Evolutionary conservation across 148 eudicot genomes (phyloP), one percentile per base, ranked within the genome.

Genomic region (Polygonum aviculare): DNA sequence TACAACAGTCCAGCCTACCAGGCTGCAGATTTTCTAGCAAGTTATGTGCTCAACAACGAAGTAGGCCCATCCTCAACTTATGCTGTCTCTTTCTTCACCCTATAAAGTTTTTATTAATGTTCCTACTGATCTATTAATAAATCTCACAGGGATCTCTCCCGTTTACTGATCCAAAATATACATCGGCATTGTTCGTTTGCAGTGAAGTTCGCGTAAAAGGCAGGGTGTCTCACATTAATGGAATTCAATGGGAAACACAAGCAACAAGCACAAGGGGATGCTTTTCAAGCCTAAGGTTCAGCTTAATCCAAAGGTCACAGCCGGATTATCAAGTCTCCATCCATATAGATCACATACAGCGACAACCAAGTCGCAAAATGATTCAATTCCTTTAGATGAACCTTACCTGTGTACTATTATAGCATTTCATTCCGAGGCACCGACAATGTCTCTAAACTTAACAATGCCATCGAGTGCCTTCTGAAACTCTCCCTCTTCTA

Each of bases 401-500:
- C 9, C 7, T 9, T 59, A 21, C 12, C 35, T 44, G 67, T 59
- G 67, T 59, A 59, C 12, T 14, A 65, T n/a, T 6, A 0, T 41
- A 21, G 14, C 71, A 65, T 65, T n/a, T 67, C 72, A 67, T 38
- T 36, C 38, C 38, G 72, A 36, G 44, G 38, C 7, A 54, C 75
- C 51, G 39, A 87, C 41, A 10, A 85, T 19, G 52, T 82, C 80
- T 49, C 85, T 87, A 79, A 95, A 89, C 52, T 87, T 89, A 38
- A 76, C 40, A 18, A 92, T 90, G 84, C 90, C 83, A 76, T 78
- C 85, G 77, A 94, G 83, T 47, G 94, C 97, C 39, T 82, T 86
- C 78, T 90, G 84, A 50, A 94, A 94, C 77, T 92, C 96, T 59
- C 77, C 63, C 16, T 92, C 96, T 77, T 90, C 92, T 77, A 89